Evolutionary conservation across 1,284 basidiomycete species (phyloP).

Genomic region (Boletus mariae): DNA sequence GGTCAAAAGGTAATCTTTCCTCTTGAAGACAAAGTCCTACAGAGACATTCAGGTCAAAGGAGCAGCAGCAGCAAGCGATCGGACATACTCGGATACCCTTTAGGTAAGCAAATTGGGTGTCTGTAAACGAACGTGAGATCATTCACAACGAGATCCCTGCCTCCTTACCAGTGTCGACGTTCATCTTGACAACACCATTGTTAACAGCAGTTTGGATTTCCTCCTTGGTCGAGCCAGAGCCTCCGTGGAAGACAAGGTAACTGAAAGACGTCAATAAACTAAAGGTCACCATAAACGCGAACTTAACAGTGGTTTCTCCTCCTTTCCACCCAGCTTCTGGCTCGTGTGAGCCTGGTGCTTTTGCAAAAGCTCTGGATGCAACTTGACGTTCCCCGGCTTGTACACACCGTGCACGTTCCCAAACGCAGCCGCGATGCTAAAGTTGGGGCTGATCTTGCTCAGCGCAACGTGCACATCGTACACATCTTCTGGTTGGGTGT

Average conservation of each 20-base stretch:
- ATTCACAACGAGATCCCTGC: background rate
- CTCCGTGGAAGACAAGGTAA: slow-evolving; percentile 99
- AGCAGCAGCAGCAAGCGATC: background rate
- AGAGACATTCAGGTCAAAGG: slow-evolving; percentile 1
- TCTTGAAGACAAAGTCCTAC: slow-evolving; percentile 79
- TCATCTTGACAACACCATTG: slow-evolving; percentile 97
- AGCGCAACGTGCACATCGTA: slow-evolving; percentile 89
- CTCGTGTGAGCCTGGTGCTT: slow-evolving; percentile 88
- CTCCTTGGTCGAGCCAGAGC: slow-evolving; percentile 95
- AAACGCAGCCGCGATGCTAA: slow-evolving; percentile 86
- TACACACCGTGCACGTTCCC: slow-evolving; percentile 88
- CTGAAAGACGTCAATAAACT: slow-evolving; percentile 35
- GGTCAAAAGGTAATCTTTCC: slow-evolving; percentile 80
- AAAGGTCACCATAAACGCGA: background rate
- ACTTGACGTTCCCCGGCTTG: slow-evolving; percentile 81
- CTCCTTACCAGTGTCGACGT: slow-evolving; percentile 76
- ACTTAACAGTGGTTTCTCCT: slow-evolving; percentile 78
- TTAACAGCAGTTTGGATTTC: slow-evolving; percentile 92
- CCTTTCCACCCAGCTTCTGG: slow-evolving; percentile 64
- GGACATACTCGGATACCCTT: slow-evolving; percentile 73
- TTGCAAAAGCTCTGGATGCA: slow-evolving; percentile 88
- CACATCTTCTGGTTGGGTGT: slow-evolving; percentile 98
- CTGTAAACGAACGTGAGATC: slow-evolving; percentile 31
- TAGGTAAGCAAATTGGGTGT: slow-evolving; percentile 93
- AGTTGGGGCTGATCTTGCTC: slow-evolving; percentile 85